Conservation (phyloP, 192 early-diverging fungal genomes). For the Chytriomyces confervae region DNA sequence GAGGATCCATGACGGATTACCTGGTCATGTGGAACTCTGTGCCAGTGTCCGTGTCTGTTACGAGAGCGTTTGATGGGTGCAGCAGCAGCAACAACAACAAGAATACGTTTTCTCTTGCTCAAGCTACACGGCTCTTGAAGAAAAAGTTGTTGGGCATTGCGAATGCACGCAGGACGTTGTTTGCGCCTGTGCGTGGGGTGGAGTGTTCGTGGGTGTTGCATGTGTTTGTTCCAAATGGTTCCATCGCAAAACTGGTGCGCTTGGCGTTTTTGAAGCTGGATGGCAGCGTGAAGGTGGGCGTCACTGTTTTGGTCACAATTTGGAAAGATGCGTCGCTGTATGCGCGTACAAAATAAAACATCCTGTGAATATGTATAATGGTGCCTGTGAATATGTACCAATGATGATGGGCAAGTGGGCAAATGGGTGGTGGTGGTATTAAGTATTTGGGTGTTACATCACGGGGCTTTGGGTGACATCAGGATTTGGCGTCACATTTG, state of each 20-base stretch:
- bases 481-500: background rate
- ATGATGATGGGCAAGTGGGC: too few species aligned
- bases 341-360: background rate
- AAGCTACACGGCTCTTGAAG: constrained; percentile 20
- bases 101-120: background rate
- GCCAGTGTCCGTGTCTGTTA: constrained; percentile 34
- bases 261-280: constrained; percentile 14
- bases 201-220: constrained; percentile 37
- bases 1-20: constrained; percentile 43
- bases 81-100: background rate
- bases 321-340: constrained; percentile 21
- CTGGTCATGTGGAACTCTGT: constrained; percentile 16
- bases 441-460: too few species aligned
- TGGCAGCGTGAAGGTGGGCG: background rate
- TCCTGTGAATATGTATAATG: background rate
- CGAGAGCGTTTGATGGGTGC: constrained; percentile 31
- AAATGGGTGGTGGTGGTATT: too few species aligned
- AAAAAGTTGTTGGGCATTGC: constrained; percentile 35
- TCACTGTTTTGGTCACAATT: constrained; percentile 32
- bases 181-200: constrained; percentile 24
- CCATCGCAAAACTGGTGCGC: constrained; percentile 21
- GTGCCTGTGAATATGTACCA: background rate
- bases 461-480: too few species aligned
- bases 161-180: constrained; percentile 23
- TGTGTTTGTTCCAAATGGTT: constrained; percentile 33